Evolutionary conservation across 192 early-diverging fungal genomes (phyloP), one percentile per base, ranked within the genome.

Genomic region (Thamnidium elegans): DNA sequence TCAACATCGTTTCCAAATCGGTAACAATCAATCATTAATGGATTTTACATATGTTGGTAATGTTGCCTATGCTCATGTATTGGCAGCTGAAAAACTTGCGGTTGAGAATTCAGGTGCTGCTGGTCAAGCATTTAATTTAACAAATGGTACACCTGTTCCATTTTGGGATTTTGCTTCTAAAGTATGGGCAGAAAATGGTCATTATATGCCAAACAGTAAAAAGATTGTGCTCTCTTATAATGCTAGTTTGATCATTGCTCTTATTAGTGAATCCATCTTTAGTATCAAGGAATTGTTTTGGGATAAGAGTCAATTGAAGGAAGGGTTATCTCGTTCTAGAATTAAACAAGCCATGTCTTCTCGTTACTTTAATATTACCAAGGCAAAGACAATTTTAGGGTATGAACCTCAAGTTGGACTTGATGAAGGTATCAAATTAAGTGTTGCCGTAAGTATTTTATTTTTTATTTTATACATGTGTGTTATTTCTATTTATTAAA

Each of bases 11-110:
- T 79, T 93, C 62, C 92, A 93, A 77, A 87, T 98, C 56, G 96
- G 96, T 19, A 72, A 86, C 68, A 95, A 95, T 79, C 81, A 76
- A 0, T 85, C 84, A 42, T 68, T 95, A 43, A 89, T 94, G 72
- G 96, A 98, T 66, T 94, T 86, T 71, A 96, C 96, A 9, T 94
- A 95, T 67, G 96, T 98, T 6, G 92, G 86, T 68, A 98, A 98
- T 63, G 87, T 90, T n/a, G 92, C 93, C 7, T 91, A 95, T 59
- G 87, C 92, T 11, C 96, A 98, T 72, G 69, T 96, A 10, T 78
- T 95, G 55, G 94, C 94, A 7, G 90, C 87, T 3, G 85, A 95
- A 45, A 87, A 84, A 58, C 70, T 96, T 32, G 62, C 71, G 9
- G 50, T 51, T 20, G 4, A 65, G 1, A 50, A 66, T 1, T 70